Evolutionary conservation across 305 asterid genomes (phyloP).

Genomic region (Fraxinus sp.): DNA sequence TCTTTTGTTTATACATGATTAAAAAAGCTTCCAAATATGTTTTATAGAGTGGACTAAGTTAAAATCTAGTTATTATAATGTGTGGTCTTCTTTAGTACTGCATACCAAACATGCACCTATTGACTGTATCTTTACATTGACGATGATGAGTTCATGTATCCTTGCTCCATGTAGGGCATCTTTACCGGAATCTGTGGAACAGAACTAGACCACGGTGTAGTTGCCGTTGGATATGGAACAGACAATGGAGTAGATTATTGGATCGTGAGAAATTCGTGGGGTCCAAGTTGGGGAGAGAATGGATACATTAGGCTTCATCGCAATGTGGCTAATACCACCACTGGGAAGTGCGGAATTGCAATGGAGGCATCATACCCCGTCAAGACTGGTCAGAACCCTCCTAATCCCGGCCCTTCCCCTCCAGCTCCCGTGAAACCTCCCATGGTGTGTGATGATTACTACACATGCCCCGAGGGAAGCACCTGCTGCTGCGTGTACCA

Average conservation of each 20-base stretch:
- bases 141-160: conserved; percentile 3
- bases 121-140: background rate
- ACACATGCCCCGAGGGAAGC: conserved; percentile 45
- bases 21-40: background rate
- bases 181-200: conserved; percentile 73
- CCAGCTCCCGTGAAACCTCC: conserved; percentile 51
- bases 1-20: background rate
- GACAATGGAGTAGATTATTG: conserved; percentile 64
- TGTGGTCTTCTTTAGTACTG: no score
- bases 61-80: no score
- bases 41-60: no score
- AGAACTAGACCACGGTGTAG: conserved; percentile 72
- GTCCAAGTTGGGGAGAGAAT: conserved; percentile 66
- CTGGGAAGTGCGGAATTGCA: conserved; percentile 84
- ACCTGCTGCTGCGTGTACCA: conserved; percentile 52
- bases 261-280: conserved; percentile 86
- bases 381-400: conserved; percentile 63
- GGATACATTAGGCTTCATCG: conserved; percentile 76
- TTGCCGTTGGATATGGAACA: conserved; percentile 69
- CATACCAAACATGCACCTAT: no score
- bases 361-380: conserved; percentile 73
- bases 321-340: conserved; percentile 41
- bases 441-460: conserved; percentile 43
- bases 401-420: conserved; percentile 69
- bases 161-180: conserved; percentile 48